Conservation (phyloP, 352 stramenopile genomes). For the Phytophthora aleatoria region DNA sequence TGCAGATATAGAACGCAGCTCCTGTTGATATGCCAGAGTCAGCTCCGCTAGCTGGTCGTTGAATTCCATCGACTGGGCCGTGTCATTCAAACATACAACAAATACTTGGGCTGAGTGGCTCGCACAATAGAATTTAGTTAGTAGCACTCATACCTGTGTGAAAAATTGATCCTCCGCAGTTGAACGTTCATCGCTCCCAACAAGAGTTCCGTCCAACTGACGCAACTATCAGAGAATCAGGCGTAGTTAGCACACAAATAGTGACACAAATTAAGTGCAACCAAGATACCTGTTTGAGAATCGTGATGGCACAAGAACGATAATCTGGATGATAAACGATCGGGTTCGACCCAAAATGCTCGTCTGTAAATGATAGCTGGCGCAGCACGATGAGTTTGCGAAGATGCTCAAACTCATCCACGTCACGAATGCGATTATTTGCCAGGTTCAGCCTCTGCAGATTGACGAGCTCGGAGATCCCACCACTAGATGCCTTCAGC, state of each 20-base stretch:
- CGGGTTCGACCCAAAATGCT: slow-evolving; percentile 86
- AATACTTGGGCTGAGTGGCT: neutral
- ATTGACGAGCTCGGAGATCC: slow-evolving; percentile 68
- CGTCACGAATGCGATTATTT: slow-evolving; percentile 74
- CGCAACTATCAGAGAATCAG: slow-evolving; percentile 34
- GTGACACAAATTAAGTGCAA: neutral
- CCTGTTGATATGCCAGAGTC: slow-evolving; percentile 57
- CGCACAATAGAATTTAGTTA: neutral
- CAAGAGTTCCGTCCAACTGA: slow-evolving; percentile 50
- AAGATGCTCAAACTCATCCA: slow-evolving; percentile 76
- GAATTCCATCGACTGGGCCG: slow-evolving; percentile 54
- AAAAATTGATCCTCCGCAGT: slow-evolving; percentile 56
- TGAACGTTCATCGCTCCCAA: slow-evolving; percentile 46
- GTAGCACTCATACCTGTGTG: slow-evolving; percentile 30
- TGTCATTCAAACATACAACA: neutral
- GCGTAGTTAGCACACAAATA: neutral
- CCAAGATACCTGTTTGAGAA: slow-evolving; percentile 58
- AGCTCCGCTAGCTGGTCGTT: slow-evolving; percentile 67
- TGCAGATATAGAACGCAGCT: slow-evolving; percentile 53
- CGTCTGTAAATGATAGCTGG: slow-evolving; percentile 68
- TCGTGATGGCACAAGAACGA: slow-evolving; percentile 63
- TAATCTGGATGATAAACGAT: slow-evolving; percentile 75
- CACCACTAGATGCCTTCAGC: slow-evolving; percentile 37
- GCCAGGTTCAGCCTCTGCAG: slow-evolving; percentile 73
- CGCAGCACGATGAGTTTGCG: slow-evolving; percentile 61